Evolutionary conservation across 2,329 filamentous ascomycete species (phyloP), one percentile per base, ranked within the genome.

Genomic region (Scytalidium sp.): DNA sequence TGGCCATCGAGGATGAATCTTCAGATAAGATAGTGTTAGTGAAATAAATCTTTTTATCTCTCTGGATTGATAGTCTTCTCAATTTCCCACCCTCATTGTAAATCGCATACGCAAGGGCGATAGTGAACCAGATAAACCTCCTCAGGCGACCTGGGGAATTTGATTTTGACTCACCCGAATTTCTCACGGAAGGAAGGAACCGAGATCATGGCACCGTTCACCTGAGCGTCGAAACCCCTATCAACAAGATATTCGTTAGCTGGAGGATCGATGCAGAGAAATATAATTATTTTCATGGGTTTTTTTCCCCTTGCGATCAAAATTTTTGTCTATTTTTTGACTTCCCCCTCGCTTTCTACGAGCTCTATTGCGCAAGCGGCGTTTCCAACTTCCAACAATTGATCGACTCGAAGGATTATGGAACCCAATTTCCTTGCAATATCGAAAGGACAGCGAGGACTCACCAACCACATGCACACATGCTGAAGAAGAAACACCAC

Each of bases 131-230:
- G n/a, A n/a, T n/a, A n/a, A n/a, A n/a, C n/a, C n/a, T n/a, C n/a
- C n/a, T n/a, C n/a, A n/a, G n/a, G n/a, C n/a, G n/a, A n/a, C n/a
- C n/a, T 7, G 7, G 13, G 13, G 13, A 27, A 27, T 27, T 13
- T 27, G 25, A 9, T n/a, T n/a, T n/a, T 9, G n/a, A 36, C 32
- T 36, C 32, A 36, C 32, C 71, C 70, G 51, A 70, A 73, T 53
- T 72, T 64, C 2, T 67, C 62, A 41, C 70, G 64, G 53, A 75
- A 74, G 0, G 65, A 56, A 3, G 63, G 56, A 1, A 74, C 69
- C 0, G 67, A 64, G 25, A 74, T 69, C 62, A 73, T 71, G 47
- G 66, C 68, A 2, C 70, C 71, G 53, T 36, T 36, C 11, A 36
- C 32, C 17, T 36, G 32, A 36, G 32, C 32, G 17, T 36, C 32